phyloP scores from a whole-genome alignment of 441 rosid species.

The Populus hybrid region DNA sequence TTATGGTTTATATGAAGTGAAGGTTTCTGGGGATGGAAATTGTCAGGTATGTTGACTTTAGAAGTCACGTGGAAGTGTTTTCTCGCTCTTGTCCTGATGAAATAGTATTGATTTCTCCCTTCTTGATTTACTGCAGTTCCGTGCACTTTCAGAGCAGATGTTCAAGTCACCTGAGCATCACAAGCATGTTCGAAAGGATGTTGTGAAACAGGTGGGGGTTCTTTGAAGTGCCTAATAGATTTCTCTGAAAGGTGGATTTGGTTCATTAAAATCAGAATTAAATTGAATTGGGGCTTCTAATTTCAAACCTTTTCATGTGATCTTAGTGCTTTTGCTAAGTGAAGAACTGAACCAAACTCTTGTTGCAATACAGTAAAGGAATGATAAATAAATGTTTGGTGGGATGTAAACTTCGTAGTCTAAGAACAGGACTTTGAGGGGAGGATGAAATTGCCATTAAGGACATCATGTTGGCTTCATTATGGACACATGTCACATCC shows the following conservation, averaged over 20 bases:
- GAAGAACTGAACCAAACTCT: background rate
- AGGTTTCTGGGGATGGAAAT: conserved; percentile 95
- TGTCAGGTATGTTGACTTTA: conserved; percentile 63
- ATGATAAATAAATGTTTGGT: background rate
- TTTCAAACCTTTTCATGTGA: background rate
- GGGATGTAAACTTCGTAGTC: background rate
- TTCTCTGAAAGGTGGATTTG: background rate
- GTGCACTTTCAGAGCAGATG: conserved; percentile 94
- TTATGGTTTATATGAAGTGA: conserved; percentile 81
- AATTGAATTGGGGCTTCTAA: background rate
- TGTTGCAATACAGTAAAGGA: background rate
- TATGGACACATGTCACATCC: background rate
- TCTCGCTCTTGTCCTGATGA: background rate
- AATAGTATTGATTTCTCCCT: background rate
- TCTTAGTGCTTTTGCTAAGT: background rate
- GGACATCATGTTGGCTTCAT: background rate
- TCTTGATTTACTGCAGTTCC: conserved; percentile 53
- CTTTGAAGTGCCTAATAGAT: conserved; percentile 9
- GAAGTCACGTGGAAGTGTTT: conserved; percentile 5
- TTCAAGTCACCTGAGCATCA: conserved; percentile 84
- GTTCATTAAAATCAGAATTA: background rate
- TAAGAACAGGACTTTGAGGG: background rate
- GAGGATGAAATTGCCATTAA: background rate
- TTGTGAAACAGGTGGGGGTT: conserved; percentile 71
- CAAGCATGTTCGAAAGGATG: conserved; percentile 79